Base-by-base conservation (phyloP, 768 basidiomycete genomes). In the Lyophyllum decastes region DNA sequence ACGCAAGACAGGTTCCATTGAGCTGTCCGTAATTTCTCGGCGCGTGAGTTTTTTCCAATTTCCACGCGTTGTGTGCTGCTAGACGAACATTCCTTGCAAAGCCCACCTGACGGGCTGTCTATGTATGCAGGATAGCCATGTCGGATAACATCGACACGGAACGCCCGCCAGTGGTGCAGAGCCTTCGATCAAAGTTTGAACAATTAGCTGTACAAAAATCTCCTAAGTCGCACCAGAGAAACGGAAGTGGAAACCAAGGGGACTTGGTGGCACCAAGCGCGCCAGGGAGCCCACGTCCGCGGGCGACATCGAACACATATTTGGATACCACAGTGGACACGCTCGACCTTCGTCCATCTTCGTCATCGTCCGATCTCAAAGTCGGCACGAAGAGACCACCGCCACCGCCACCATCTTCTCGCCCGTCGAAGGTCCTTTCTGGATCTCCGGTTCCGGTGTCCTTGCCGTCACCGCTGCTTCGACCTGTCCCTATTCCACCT, bases 171-270 rank as follows among this genome's bases (percentile, higher is more conserved):
- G 85, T 89, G 2, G 89, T 92, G 52, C 86, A 81, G 70, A 89
- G 79, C 58, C 76, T 92, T 17, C 82, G 82, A 45, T 89, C 87
- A 27, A 82, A 76, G 65, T 92, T 91, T 65, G 90, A 92, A 67
- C 81, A 85, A 63, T 72, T 90, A 24, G 86, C 88, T 3, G 73
- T 51, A 33, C 41, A 58, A 25, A 50, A 48, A 22, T 63, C 62
- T 44, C 27, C 58, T 44, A 54, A 55, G 30, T 50, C 48, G 43
- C 30, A 49, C n/a, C 33, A 50, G 2, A 45, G 59, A 26, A 44
- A 34, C 30, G 44, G 25, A 45, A 55, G 34, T 45, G 54, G 44
- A 27, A 45, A 52, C 55, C 52, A 50, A 47, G 56, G 61, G 49
- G 66, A 66, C 8, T 66, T 64, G 19, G 51, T 73, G 35, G 48